Base-by-base conservation (phyloP, 345 rosid genomes). In the Salix brachista region DNA sequence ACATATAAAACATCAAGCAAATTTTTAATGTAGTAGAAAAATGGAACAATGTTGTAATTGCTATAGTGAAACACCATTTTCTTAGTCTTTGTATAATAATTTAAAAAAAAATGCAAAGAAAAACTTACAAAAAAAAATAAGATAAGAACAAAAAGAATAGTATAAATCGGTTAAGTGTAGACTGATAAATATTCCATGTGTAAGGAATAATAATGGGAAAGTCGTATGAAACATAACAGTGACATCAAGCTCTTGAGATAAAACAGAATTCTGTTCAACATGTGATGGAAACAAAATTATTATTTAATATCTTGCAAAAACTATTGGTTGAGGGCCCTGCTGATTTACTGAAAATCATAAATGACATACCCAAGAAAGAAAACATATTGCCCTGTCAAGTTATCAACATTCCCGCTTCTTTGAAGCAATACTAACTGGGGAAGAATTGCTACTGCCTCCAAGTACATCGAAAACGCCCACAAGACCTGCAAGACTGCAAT, bases 381-480 rank as follows among this genome's bases (percentile, higher is more conserved):
- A 74, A 94, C 95, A 85, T 94, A 94, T 87, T 94, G 97, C 70
- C 97, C 98, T 0, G 98, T 90, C 83, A 92, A 83, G 83, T 94
- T 94, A 88, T 94, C 98, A 73, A 94, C 98, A 81, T 94, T 94
- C 72, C 98, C 95, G 75, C 97, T 92, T 82, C 97, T 73, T 79
- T 94, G 98, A 56, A 94, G 94, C 83, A 92, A 77, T 79, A 94
- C 92, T 80, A 94, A 75, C 85, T 91, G 98, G 37, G 97, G 97
- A 86, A 94, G 92, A 77, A 94, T 94, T 18, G 98, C 98, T 78
- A 94, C 87, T 48, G 98, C 95, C 86, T 94, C 98, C 92, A 94
- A 84, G 88, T 94, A 94, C 25, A 94, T 89, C 18, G 97, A 94
- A 78, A 94, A 91, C 19, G 97, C 97, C 97, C 97, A 94, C 67